Evolutionary conservation across 768 basidiomycete genomes (phyloP).

Genomic region (Amanita rimosa): DNA sequence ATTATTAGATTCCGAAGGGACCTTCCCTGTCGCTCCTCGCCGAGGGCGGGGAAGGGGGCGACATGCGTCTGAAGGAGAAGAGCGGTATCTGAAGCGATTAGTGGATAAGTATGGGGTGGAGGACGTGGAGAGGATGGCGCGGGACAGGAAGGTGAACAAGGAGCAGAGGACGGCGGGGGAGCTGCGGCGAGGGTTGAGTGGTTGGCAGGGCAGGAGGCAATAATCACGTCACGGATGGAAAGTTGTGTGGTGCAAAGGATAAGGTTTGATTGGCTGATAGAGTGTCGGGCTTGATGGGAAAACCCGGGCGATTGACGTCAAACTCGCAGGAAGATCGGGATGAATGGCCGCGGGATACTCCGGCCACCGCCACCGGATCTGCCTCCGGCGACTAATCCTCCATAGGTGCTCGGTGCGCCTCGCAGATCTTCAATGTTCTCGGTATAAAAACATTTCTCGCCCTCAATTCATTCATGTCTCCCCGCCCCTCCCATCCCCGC

Average conservation of each 20-base stretch:
- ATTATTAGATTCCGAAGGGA: too few relatives aligned
- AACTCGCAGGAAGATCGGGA: conserved; percentile 5
- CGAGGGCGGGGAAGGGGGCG: conserved; percentile 33
- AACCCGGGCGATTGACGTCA: conserved; percentile 8
- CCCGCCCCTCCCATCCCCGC: conserved; percentile 27
- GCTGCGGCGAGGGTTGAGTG: conserved; percentile 49
- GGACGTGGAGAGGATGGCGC: conserved; percentile 67
- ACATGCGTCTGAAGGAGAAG: conserved; percentile 60
- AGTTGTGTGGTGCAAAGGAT: conserved; percentile 21
- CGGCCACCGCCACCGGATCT: conserved; percentile 22
- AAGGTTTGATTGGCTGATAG: conserved; percentile 16
- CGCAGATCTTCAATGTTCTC: conserved; percentile 25
- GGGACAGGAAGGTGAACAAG: conserved; percentile 68
- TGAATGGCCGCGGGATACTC: neutral
- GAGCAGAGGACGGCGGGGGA: conserved; percentile 82
- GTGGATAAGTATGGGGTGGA: conserved; percentile 59
- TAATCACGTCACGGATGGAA: conserved; percentile 7
- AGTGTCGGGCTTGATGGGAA: neutral
- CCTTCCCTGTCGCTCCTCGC: too few relatives aligned
- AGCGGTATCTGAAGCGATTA: conserved; percentile 51
- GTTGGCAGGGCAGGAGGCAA: conserved; percentile 7
- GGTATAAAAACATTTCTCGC: conserved; percentile 11
- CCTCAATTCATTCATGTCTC: conserved; percentile 39
- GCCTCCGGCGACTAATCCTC: conserved; percentile 24
- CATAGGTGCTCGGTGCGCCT: conserved; percentile 17